phyloP scores from a whole-genome alignment of 139 green algal genomes.

The Micromonas commoda region DNA sequence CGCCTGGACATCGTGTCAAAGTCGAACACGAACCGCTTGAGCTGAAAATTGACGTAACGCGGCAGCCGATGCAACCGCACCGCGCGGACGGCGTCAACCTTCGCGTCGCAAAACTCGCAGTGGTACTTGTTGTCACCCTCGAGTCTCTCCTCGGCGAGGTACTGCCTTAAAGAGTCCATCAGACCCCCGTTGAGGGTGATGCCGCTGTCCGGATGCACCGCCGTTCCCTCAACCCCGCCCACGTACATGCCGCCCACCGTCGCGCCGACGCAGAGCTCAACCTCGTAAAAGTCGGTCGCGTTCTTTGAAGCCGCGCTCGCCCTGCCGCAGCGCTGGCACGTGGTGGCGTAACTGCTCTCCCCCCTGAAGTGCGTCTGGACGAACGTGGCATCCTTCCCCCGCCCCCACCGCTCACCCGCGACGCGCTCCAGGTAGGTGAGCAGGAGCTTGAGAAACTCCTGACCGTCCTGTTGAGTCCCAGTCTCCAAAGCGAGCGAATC shows the following conservation, averaged over 20 bases:
- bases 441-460: slow-evolving; percentile 92
- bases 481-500: slow-evolving; percentile 63
- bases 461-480: slow-evolving; percentile 76
- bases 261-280: slow-evolving; percentile 65
- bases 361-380: slow-evolving; percentile 7
- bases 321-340: slow-evolving; percentile 15
- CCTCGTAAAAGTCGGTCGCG: slow-evolving; percentile 69
- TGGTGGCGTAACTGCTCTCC: slow-evolving; percentile 21
- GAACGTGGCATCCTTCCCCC: slow-evolving; percentile 12
- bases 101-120: slow-evolving; percentile 64
- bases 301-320: slow-evolving; percentile 15
- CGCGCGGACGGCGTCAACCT: slow-evolving; percentile 62
- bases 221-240: not conserved
- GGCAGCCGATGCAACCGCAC: slow-evolving; percentile 60
- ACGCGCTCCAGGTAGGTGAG: slow-evolving; percentile 68
- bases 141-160: slow-evolving; percentile 61
- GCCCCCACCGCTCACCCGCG: no score
- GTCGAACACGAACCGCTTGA: slow-evolving; percentile 91
- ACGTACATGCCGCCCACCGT: not conserved
- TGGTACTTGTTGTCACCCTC: slow-evolving; percentile 74
- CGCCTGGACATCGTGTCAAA: slow-evolving; percentile 42
- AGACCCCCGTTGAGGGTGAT: not conserved
- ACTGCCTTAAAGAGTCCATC: slow-evolving; percentile 33
- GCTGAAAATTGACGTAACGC: slow-evolving; percentile 69
- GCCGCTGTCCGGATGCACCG: no score